These are phyloP conservation scores for Pythium aquatile DNA, from an alignment of 352 stramenopile species.

Conservation along the genomic window DNA sequence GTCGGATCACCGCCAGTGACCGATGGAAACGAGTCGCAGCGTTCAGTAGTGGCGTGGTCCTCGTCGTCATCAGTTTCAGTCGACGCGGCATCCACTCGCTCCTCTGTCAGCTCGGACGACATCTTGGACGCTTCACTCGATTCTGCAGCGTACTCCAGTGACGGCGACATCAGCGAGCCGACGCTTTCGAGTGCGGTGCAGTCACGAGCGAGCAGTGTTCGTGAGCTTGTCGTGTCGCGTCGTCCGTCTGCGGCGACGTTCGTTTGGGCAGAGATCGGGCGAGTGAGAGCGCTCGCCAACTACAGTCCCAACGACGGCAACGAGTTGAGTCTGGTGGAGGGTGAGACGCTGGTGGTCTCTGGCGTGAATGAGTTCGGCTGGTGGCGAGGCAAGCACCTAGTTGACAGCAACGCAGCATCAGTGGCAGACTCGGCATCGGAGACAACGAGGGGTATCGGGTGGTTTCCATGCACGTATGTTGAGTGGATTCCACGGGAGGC, in stretches of 20 bases:
- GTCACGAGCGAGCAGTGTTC: neutral
- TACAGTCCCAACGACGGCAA: slow-evolving; percentile 31
- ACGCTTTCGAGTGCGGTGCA: neutral
- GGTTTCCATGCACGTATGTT: slow-evolving; percentile 58
- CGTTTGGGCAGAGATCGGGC: slow-evolving; percentile 14
- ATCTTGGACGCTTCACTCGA: neutral
- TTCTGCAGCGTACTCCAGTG: slow-evolving; percentile 22
- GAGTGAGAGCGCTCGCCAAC: slow-evolving; percentile 35
- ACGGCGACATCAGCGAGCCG: slow-evolving; percentile 10
- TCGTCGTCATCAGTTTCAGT: slow-evolving; percentile 6
- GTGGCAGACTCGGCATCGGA: neutral
- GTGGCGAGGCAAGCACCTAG: slow-evolving; percentile 32
- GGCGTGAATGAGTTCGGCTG: slow-evolving; percentile 45
- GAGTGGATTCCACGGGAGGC: slow-evolving; percentile 28
- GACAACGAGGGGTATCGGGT: slow-evolving; percentile 18
- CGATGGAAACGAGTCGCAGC: neutral
- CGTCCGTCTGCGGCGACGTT: slow-evolving; percentile 10
- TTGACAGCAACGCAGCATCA: too few relatives aligned
- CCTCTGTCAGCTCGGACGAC: neutral
- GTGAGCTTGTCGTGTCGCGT: neutral
- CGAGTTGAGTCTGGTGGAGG: slow-evolving; percentile 32
- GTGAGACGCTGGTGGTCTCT: slow-evolving; percentile 31
- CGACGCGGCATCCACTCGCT: neutral
- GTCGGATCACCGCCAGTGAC: neutral
- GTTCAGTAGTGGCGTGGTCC: neutral